phyloP scores from a whole-genome alignment of 768 basidiomycete species.

The Lactarius indigo region DNA sequence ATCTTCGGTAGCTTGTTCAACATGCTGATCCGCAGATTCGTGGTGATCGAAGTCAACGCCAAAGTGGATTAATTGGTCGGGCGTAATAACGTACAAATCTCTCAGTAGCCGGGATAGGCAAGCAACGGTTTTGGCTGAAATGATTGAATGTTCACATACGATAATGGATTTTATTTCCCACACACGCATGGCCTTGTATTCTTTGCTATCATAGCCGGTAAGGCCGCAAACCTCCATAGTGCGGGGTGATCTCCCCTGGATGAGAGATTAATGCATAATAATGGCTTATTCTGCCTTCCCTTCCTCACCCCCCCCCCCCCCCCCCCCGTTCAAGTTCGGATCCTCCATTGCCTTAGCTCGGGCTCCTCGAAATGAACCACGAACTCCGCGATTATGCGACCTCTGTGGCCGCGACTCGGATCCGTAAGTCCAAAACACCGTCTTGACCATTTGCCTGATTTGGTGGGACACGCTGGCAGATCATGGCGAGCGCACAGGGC shows the following conservation, averaged over 20 bases:
- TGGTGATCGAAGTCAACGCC: slow-evolving; percentile 41
- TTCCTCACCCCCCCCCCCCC: too few relatives aligned
- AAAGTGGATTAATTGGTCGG: not conserved
- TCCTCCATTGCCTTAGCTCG: not conserved
- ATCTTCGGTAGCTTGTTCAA: slow-evolving; percentile 95
- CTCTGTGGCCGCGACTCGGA: not conserved
- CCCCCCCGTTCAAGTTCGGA: not conserved
- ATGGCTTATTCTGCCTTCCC: not conserved
- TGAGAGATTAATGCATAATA: not conserved
- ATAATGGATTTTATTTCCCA: not conserved
- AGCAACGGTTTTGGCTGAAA: not conserved
- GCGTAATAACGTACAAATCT: not conserved
- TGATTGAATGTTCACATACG: not conserved
- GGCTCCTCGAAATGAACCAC: not conserved
- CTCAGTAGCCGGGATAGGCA: slow-evolving; percentile 2
- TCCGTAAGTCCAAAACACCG: not conserved
- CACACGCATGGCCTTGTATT: not conserved
- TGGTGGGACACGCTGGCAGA: not conserved
- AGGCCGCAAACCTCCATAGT: too few relatives aligned
- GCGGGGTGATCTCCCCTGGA: not conserved
- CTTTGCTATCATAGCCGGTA: not conserved
- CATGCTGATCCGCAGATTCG: slow-evolving; percentile 74
- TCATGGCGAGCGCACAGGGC: not conserved
- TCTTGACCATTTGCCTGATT: not conserved
- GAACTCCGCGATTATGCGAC: not conserved